Base-by-base conservation (phyloP, 139 green algal genomes). In the Chlamydomonas sp. region DNA sequence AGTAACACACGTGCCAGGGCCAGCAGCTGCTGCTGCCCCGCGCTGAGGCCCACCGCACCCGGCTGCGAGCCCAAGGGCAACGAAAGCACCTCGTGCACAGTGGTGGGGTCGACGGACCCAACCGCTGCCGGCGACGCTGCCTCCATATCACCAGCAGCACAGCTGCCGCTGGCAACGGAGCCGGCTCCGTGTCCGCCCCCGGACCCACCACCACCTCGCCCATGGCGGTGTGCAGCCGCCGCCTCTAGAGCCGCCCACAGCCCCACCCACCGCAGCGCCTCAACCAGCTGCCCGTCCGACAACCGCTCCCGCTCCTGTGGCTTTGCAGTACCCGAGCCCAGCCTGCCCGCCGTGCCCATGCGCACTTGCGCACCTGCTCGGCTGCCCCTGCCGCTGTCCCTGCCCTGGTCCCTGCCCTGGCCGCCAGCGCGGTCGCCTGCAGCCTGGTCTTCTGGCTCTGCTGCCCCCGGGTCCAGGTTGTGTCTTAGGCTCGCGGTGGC, bases 1-100 rank as follows among this genome's bases (percentile, higher is more conserved):
- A 98, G 91, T 84, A 98, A 89, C 72, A 95, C 86, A 0, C 96
- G 87, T 9, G 95, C 96, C 64, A 98, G 79, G 84, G 91, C 94
- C 86, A 98, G 88, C 85, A 97, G 92, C 92, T 98, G 96, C 87
- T 94, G 91, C 89, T 98, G 96, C 1, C 96, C 96, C 5, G 69
- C 16, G 57, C 83, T 91, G 63, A 95, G 88, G 18, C 85, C 86
- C n/a, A 80, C 80, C 60, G 66, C 57, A 64, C 10, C 68, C n/a
- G 85, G 74, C 67, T 79, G 31, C 57, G 66, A 63, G 63, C 81
- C 77, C 60, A 92, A 64, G 18, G 66, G 86, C 79, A 90, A 68
- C n/a, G 63, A 60, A 72, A 92, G 85, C 63, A 87, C 80, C 78
- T 69, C 72, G 20, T 76, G 31, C 31, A 49, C 31, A 49, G 31